Evolutionary conservation across 768 basidiomycete genomes (phyloP), one percentile per base, ranked within the genome.

Genomic region (Lactarius hengduanensis): DNA sequence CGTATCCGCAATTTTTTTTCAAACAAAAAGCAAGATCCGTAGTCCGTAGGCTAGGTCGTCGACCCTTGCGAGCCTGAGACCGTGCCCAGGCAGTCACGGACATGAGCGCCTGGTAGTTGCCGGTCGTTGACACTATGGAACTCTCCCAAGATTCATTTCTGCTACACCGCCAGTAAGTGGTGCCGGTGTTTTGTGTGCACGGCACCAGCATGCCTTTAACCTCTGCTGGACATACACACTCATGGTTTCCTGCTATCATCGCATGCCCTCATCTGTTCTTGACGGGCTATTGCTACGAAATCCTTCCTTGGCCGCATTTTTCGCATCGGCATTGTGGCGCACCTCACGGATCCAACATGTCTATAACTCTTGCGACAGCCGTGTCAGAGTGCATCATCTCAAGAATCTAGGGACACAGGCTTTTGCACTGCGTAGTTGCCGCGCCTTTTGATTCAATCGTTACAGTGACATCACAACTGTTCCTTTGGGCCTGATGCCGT

Each of bases 101-200:
- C 60, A 53, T 53, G 34, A 61, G 60, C 60, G 60, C 47, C 60
- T 61, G 47, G 45, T 61, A 61, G 8, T 61, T 61, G 32, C 60
- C 34, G 32, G 30, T 34, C 60, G 26, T 61, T 40, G 32, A 50
- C 47, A 47, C 22, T n/a, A 61, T 53, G n/a, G n/a, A 9, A 61
- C 22, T 53, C 36, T 59, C 38, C 22, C 22, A 26, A 53, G 50
- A n/a, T 53, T 53, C 50, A 53, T 53, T 53, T 53, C 8, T 34
- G 34, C 34, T 34, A 59, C 47, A 53, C 38, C 50, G 30, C 38
- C 57, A 59, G 54, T 5, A 57, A 41, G 50, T 43, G 58, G 26
- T 59, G 50, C n/a, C 53, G 18, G 22, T 10, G 38, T 30, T 34
- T 11, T 22, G 32, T 11, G n/a, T 28, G 22, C 54, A 65, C 22